phyloP scores from a whole-genome alignment of 768 basidiomycete species.

The Amylocystis lapponica region DNA sequence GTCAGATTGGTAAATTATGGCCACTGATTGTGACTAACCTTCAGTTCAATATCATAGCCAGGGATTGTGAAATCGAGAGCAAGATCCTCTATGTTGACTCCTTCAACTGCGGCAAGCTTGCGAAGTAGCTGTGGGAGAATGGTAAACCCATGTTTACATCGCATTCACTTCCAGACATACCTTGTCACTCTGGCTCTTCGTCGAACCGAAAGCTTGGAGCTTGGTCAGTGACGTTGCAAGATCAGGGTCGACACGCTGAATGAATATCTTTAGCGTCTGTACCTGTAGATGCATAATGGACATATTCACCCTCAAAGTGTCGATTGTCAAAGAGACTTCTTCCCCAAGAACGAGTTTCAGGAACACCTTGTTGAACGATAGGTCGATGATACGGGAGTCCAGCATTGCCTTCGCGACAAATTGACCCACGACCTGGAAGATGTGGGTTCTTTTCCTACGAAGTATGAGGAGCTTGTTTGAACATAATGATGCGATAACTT shows the following conservation, averaged over 20 bases:
- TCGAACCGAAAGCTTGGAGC: constrained; percentile 60
- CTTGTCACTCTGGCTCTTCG: constrained; percentile 45
- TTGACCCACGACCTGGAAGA: constrained; percentile 88
- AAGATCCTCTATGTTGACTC: constrained; percentile 77
- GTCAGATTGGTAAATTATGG: constrained; percentile 2
- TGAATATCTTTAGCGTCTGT: not conserved
- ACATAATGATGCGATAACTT: constrained; percentile 25
- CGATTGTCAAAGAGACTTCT: constrained; percentile 75
- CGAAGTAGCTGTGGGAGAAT: constrained; percentile 14
- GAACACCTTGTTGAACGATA: constrained; percentile 94
- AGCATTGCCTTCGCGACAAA: constrained; percentile 96
- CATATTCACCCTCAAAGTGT: constrained; percentile 66
- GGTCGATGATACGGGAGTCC: constrained; percentile 95
- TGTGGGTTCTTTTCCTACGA: constrained; percentile 72
- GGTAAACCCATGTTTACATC: not conserved
- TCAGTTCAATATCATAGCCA: constrained; percentile 90
- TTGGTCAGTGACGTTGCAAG: constrained; percentile 84
- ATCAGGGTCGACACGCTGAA: constrained; percentile 74
- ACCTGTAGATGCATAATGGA: not conserved
- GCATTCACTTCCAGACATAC: constrained; percentile 25
- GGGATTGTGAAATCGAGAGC: constrained; percentile 95
- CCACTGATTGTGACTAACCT: constrained; percentile 40
- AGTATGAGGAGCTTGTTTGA: not conserved
- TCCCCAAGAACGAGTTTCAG: constrained; percentile 85
- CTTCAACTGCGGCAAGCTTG: constrained; percentile 43